Evolutionary conservation across 208 protist species (phyloP).

Genomic region (Trypanosoma scelopori): DNA sequence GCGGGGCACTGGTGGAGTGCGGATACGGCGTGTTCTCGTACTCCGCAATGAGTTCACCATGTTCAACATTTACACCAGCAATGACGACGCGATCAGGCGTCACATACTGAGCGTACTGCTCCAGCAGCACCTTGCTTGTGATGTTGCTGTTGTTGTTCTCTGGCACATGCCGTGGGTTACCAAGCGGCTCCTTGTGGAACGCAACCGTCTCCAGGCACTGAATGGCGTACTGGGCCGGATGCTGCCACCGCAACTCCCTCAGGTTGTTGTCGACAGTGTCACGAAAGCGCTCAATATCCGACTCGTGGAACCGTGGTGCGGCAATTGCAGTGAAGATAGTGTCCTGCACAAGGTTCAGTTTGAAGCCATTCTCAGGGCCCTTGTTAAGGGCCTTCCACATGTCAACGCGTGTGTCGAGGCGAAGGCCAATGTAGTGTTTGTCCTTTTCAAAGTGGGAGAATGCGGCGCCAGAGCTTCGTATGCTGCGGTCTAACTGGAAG

Average conservation of each 20-base stretch:
- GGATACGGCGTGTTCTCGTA: constrained; percentile 86
- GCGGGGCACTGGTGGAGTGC: constrained; percentile 62
- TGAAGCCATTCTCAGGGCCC: constrained; percentile 31
- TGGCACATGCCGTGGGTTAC: constrained; percentile 83
- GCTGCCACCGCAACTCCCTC: constrained; percentile 80
- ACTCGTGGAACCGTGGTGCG: constrained; percentile 77
- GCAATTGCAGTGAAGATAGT: constrained; percentile 82
- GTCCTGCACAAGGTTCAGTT: constrained; percentile 71
- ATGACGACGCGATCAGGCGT: constrained; percentile 79
- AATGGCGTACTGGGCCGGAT: constrained; percentile 72
- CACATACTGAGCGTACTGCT: constrained; percentile 77
- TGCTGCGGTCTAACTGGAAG: constrained; percentile 84
- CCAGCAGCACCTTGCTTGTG: constrained; percentile 62
- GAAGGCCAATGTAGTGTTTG: constrained; percentile 84
- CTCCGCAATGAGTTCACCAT: constrained; percentile 78
- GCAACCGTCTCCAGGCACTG: constrained; percentile 83
- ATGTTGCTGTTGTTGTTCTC: constrained; percentile 67
- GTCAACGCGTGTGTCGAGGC: constrained; percentile 69
- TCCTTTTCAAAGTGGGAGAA: constrained; percentile 75
- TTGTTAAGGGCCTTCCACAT: constrained; percentile 49
- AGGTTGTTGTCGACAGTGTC: constrained; percentile 87
- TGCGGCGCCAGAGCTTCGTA: constrained; percentile 70
- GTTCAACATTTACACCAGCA: constrained; percentile 88
- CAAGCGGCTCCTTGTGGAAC: constrained; percentile 87
- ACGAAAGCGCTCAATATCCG: constrained; percentile 81